Percentiles rank a stretch among this genome's conserved stretches.
Conservation (phyloP, 169 alveolate genomes). For the Eimeria tenella region DNA sequence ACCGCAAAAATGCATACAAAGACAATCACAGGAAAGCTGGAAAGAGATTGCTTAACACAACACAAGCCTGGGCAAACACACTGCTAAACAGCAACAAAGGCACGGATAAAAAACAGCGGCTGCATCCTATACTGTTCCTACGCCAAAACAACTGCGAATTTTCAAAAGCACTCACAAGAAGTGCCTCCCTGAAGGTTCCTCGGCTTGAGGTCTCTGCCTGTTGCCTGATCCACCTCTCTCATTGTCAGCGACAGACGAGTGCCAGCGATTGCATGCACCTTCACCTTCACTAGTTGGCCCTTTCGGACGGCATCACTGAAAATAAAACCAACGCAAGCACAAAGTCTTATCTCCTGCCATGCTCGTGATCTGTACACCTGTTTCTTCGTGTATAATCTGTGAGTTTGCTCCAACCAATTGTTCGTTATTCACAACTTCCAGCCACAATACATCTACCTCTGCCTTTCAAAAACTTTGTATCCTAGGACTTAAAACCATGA, state of each 20-base stretch:
- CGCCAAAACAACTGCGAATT: too few species aligned
- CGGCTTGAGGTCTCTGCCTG: slow-evolving; percentile 85
- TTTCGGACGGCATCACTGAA: slow-evolving; percentile 71
- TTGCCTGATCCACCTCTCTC: slow-evolving; percentile 89
- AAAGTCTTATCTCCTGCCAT: too few species aligned
- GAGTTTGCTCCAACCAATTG: too few species aligned
- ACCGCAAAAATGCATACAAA: too few species aligned
- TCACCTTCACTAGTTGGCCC: slow-evolving; percentile 75
- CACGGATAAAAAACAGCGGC: background rate
- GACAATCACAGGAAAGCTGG: too few species aligned
- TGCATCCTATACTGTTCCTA: background rate
- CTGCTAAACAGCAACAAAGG: background rate
- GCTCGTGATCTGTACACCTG: too few species aligned
- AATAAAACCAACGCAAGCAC: slow-evolving; percentile 34
- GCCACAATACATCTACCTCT: too few species aligned
- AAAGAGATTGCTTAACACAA: background rate
- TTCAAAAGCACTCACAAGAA: background rate
- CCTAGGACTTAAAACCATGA: too few species aligned
- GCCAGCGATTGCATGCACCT: slow-evolving; percentile 80
- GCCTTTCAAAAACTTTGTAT: too few species aligned
- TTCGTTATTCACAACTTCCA: too few species aligned
- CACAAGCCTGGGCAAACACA: background rate
- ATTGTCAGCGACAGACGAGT: slow-evolving; percentile 87
- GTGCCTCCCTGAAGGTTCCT: background rate
- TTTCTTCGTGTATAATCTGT: too few species aligned